Percentiles rank a stretch among this genome's conserved stretches.
Conservation (phyloP, 108 stramenopile genomes). For the Cyclotella choctawhatcheeana region DNA sequence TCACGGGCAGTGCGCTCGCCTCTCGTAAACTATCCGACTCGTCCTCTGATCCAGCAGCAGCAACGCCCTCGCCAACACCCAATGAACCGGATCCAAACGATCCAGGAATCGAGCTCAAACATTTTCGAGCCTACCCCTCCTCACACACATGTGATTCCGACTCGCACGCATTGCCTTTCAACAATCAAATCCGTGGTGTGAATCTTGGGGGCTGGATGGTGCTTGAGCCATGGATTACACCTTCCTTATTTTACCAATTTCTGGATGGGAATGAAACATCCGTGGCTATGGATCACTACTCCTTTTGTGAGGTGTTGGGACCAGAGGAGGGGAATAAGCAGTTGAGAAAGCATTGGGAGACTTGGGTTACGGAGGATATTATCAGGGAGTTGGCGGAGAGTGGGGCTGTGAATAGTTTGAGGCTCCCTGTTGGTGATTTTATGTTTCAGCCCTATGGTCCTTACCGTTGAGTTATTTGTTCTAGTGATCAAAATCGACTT, state of each 20-base stretch:
- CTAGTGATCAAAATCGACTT: background rate
- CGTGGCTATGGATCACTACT: constrained; percentile 88
- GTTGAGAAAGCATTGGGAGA: constrained; percentile 89
- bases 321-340: constrained; percentile 84
- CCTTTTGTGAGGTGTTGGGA: constrained; percentile 90
- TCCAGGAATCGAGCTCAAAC: constrained; percentile 31
- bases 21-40: background rate
- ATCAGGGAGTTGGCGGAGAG: constrained; percentile 67
- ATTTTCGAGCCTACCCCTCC: constrained; percentile 71
- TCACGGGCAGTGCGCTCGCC: background rate
- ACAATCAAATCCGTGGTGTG: constrained; percentile 88
- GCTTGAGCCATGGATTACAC: constrained; percentile 95
- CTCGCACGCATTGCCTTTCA: constrained; percentile 78
- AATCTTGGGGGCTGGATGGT: constrained; percentile 97
- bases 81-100: constrained; percentile 8
- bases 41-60: background rate
- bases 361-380: constrained; percentile 87
- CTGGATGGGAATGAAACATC: constrained; percentile 71
- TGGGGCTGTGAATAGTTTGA: constrained; percentile 81
- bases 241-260: constrained; percentile 93
- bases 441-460: constrained; percentile 93
- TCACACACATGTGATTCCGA: constrained; percentile 74
- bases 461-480: constrained; percentile 43
- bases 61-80: constrained; percentile 3
- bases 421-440: constrained; percentile 92